phyloP scores from a whole-genome alignment of 1,139 yeast species.

The Meyerozyma sp. region DNA sequence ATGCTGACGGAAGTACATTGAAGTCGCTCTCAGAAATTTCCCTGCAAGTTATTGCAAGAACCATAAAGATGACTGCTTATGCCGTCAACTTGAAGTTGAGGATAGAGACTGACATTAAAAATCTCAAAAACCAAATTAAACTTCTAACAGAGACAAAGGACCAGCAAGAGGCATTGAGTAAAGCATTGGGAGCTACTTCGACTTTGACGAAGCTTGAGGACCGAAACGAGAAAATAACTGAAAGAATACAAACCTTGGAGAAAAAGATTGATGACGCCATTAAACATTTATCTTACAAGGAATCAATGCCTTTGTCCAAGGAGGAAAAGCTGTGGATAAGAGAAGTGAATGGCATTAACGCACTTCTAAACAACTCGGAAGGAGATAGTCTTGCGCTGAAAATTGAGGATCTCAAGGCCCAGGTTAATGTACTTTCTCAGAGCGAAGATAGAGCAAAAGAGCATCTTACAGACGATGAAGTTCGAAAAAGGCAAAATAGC shows the following conservation, averaged over 20 bases:
- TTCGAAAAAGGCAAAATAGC: slow-evolving; percentile 13
- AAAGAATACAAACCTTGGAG: slow-evolving; percentile 18
- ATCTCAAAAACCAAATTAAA: slow-evolving; percentile 20
- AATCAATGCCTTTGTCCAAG: slow-evolving; percentile 27
- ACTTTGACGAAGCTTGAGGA: slow-evolving; percentile 4
- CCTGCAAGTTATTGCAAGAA: background rate
- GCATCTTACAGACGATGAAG: slow-evolving; percentile 9
- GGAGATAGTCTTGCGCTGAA: slow-evolving; percentile 7
- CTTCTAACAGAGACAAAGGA: slow-evolving; percentile 9
- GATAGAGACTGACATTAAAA: slow-evolving; percentile 16
- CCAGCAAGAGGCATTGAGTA: background rate
- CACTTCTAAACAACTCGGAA: slow-evolving; percentile 7
- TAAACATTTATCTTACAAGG: slow-evolving; percentile 15
- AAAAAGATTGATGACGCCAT: slow-evolving; percentile 18
- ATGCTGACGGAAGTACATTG: background rate
- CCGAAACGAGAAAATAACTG: slow-evolving; percentile 19
- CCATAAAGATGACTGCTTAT: slow-evolving; percentile 12
- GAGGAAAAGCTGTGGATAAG: slow-evolving; percentile 34
- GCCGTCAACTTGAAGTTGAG: slow-evolving; percentile 21
- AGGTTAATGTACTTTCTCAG: slow-evolving; percentile 10
- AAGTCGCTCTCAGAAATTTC: background rate
- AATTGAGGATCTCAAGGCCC: slow-evolving; percentile 11
- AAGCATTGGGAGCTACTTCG: slow-evolving; percentile 3
- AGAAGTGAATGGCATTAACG: slow-evolving; percentile 27
- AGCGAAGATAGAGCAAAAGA: slow-evolving; percentile 1